A percentile compares a stretch with the other conserved stretches of the same genome.
Evolutionary conservation across 2,329 filamentous ascomycete genomes (phyloP).

Genomic region (Pestalotiopsis fici): DNA sequence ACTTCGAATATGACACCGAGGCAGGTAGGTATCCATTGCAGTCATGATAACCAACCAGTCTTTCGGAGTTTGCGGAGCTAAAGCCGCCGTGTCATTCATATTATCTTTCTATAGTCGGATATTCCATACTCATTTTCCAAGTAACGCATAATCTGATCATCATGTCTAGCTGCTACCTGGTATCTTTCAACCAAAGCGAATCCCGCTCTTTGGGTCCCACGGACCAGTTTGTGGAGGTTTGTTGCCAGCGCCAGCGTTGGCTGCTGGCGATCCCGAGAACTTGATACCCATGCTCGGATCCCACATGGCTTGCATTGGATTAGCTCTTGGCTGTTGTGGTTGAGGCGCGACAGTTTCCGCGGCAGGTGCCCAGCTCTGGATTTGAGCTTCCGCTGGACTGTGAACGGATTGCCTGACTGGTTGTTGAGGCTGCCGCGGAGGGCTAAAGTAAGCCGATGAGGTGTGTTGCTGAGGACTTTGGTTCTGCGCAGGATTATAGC

Average conservation of each 20-base stretch:
- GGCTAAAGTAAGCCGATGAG: conserved; percentile 8
- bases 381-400: conserved; percentile 46
- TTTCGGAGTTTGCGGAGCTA: too few relatives aligned
- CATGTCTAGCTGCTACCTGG: not conserved
- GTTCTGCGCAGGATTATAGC: not conserved
- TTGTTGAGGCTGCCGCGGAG: conserved; percentile 23
- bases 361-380: conserved; percentile 56
- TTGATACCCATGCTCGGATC: conserved; percentile 79
- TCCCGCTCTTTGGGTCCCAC: conserved; percentile 59
- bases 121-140: not conserved
- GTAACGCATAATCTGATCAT: not conserved
- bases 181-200: conserved; percentile 49
- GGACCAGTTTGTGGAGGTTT: conserved; percentile 36
- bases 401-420: conserved; percentile 25
- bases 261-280: conserved; percentile 56
- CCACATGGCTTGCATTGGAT: conserved; percentile 63
- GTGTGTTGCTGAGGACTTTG: conserved; percentile 3
- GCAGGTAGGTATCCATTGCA: too few relatives aligned
- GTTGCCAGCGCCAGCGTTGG: conserved; percentile 24
- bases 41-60: too few relatives aligned
- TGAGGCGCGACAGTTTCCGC: conserved; percentile 52
- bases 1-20: too few relatives aligned
- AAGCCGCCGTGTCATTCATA: too few relatives aligned
- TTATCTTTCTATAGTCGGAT: not conserved
- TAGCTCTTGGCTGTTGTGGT: conserved; percentile 37